Evolutionary conservation across 164 flowering plant genomes (phyloP).

Genomic region (Berberis thunbergii): DNA sequence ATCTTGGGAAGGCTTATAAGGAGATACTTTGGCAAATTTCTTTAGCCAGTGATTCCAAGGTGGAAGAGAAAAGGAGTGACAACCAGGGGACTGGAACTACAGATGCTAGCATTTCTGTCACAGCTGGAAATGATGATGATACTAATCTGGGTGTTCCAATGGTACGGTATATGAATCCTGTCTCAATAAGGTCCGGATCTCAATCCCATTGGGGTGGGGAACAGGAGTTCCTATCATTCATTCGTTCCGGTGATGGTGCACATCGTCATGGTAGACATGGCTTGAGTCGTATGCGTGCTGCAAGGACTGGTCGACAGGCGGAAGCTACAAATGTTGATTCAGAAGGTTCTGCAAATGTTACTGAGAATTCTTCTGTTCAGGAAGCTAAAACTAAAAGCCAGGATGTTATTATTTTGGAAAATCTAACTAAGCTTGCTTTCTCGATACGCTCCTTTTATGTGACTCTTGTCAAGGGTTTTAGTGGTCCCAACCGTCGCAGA

Average conservation of each 20-base stretch:
- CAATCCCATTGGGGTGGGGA: constrained; percentile 59
- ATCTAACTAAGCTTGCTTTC: constrained; percentile 53
- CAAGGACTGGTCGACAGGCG: constrained; percentile 56
- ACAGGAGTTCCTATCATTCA: constrained; percentile 48
- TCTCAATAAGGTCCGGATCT: constrained; percentile 44
- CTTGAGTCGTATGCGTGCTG: constrained; percentile 56
- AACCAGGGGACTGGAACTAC: constrained; percentile 37
- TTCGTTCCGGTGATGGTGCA: constrained; percentile 63
- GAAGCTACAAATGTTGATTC: constrained; percentile 60
- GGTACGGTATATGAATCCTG: constrained; percentile 60
- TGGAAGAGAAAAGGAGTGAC: constrained; percentile 56
- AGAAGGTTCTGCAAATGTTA: constrained; percentile 36
- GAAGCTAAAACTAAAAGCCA: constrained; percentile 65
- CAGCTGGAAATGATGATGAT: constrained; percentile 67
- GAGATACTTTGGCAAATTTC: constrained; percentile 85
- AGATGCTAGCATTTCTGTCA: constrained; percentile 36
- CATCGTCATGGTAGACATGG: constrained; percentile 73
- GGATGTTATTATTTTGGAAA: constrained; percentile 50
- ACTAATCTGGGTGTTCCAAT: constrained; percentile 28
- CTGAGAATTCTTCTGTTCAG: constrained; percentile 37
- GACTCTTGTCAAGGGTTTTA: constrained; percentile 68
- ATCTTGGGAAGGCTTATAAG: constrained; percentile 57
- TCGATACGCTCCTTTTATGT: constrained; percentile 52
- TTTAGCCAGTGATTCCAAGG: constrained; percentile 55
- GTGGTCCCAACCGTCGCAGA: constrained; percentile 74